phyloP scores from a whole-genome alignment of 129 eudicot genomes.

The Ambrosia artemisiifolia region DNA sequence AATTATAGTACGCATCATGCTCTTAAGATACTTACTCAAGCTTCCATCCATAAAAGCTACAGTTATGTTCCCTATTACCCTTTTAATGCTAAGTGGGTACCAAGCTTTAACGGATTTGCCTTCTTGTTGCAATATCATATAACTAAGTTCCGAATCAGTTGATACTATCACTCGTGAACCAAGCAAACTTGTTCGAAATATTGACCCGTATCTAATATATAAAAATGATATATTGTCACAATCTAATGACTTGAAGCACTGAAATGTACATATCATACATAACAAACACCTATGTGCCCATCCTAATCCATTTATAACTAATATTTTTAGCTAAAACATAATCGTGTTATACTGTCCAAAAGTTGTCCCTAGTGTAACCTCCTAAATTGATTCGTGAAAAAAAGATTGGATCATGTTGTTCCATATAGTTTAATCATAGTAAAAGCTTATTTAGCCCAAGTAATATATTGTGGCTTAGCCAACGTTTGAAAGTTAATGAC shows the following conservation, averaged over 20 bases:
- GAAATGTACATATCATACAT: too few relatives aligned
- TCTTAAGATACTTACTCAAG: conserved; percentile 90
- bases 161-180: conserved; percentile 79
- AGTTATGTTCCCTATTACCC: conserved; percentile 70
- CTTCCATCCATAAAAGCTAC: conserved; percentile 91
- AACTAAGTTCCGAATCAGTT: conserved; percentile 76
- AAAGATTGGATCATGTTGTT: too few relatives aligned
- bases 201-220: conserved; percentile 67
- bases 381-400: too few relatives aligned
- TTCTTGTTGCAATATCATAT: conserved; percentile 77
- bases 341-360: too few relatives aligned
- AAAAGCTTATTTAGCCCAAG: too few relatives aligned
- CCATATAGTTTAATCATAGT: too few relatives aligned
- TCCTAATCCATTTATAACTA: too few relatives aligned
- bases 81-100: conserved; percentile 82
- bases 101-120: conserved; percentile 76
- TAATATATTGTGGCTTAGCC: too few relatives aligned
- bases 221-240: conserved; percentile 12
- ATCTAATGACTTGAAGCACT: conserved; percentile 1
- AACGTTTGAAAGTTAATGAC: too few relatives aligned
- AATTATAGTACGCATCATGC: conserved; percentile 65
- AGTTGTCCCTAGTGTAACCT: too few relatives aligned
- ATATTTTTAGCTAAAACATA: too few relatives aligned
- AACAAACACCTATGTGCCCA: too few relatives aligned
- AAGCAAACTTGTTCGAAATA: conserved; percentile 67